A percentile compares a stretch with the other conserved stretches of the same genome.
Conservation (phyloP, 441 rosid species). For the Populus hybrid region DNA sequence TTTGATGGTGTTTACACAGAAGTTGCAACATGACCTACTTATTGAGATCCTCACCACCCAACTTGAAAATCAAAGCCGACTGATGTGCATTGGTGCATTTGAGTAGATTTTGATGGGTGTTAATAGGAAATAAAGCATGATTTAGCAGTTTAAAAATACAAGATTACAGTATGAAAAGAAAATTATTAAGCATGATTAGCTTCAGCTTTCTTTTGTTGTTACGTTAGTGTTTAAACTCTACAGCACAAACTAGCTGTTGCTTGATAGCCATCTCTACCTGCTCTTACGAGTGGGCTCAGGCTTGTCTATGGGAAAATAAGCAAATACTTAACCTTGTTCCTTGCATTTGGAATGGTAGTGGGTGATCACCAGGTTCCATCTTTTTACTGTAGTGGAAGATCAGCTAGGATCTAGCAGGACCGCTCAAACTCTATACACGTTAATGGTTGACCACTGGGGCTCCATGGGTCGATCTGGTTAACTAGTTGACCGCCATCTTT, state of each 20-base stretch:
- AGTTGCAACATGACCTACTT: neutral
- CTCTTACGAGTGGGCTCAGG: neutral
- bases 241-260: neutral
- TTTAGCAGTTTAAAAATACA: neutral
- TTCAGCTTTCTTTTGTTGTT: neutral
- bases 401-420: constrained; percentile 16
- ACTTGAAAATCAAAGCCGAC: constrained; percentile 1
- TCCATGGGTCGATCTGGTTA: neutral
- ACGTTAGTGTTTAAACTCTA: neutral
- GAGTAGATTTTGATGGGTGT: neutral
- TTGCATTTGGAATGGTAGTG: constrained; percentile 25
- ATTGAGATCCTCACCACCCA: neutral
- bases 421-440: neutral
- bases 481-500: constrained; percentile 3
- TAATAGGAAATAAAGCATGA: neutral
- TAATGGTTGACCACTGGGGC: constrained; percentile 25
- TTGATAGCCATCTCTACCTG: no score
- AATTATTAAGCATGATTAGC: neutral
- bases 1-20: neutral
- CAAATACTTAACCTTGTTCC: neutral
- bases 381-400: constrained; percentile 11
- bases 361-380: constrained; percentile 26
- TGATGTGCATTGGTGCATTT: neutral
- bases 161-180: neutral
- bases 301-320: neutral